Conservation (phyloP, 176 grass and related monocot species). For the Areca catechu region DNA sequence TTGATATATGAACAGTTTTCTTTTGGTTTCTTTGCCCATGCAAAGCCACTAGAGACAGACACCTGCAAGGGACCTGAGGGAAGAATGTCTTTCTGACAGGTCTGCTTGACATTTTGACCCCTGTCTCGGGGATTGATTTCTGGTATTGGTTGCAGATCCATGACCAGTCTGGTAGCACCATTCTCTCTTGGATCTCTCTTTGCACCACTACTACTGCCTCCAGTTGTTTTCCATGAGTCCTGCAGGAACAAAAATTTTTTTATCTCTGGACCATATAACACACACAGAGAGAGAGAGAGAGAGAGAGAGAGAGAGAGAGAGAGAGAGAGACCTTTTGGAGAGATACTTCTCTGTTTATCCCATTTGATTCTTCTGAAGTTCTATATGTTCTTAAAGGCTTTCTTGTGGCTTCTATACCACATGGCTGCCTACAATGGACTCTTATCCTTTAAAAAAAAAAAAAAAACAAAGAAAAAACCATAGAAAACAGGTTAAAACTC, state of each 20-base stretch:
- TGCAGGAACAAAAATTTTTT: not conserved
- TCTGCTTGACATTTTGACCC: slow-evolving; percentile 18
- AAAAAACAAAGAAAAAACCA: not conserved
- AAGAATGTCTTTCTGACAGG: slow-evolving; percentile 17
- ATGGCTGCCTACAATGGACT: slow-evolving; percentile 4
- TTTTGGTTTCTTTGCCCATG: slow-evolving; percentile 65
- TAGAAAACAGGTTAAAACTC: too few species aligned
- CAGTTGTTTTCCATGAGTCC: slow-evolving; percentile 1
- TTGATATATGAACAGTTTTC: slow-evolving; percentile 9
- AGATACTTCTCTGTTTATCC: slow-evolving; percentile 3
- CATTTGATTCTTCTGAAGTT: slow-evolving; percentile 16
- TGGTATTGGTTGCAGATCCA: slow-evolving; percentile 34
- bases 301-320: not conserved
- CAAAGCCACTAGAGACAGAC: slow-evolving; percentile 45
- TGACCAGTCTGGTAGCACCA: slow-evolving; percentile 28
- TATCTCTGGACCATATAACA: too few species aligned
- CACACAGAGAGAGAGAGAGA: not conserved
- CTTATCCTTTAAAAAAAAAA: slow-evolving; percentile 19
- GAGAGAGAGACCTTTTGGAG: slow-evolving; percentile 29
- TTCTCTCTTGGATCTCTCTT: slow-evolving; percentile 18
- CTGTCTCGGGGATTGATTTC: slow-evolving; percentile 21
- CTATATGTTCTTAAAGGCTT: slow-evolving; percentile 9
- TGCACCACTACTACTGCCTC: not conserved
- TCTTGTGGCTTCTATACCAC: slow-evolving; percentile 6
- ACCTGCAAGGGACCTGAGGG: slow-evolving; percentile 32